These are phyloP conservation scores for Asparagopsis taxiformis DNA, from an alignment of 31 red algal genomes.

Conservation along the genomic window DNA sequence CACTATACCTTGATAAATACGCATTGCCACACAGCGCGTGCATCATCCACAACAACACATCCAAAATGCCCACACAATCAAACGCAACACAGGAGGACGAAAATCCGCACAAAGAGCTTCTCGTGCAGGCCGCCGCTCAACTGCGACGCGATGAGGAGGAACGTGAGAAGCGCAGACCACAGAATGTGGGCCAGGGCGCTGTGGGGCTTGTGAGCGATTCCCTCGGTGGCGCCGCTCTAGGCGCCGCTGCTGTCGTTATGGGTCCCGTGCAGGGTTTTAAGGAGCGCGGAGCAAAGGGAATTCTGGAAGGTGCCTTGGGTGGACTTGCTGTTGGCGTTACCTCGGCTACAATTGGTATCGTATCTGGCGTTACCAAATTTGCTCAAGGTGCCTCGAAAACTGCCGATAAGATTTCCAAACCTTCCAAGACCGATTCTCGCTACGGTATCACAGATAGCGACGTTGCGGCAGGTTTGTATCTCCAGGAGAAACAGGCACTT, in stretches of 20 bases:
- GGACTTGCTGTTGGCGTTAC: conserved; percentile 57
- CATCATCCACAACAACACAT: no score
- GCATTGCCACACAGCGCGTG: no score
- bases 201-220: conserved; percentile 47
- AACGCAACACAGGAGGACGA: conserved; percentile 8
- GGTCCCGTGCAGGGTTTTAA: conserved; percentile 57
- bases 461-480: conserved; percentile 2
- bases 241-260: conserved; percentile 61
- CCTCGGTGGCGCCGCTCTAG: conserved; percentile 53
- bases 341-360: conserved; percentile 33
- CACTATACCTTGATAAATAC: no score
- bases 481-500: conserved; percentile 17
- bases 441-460: conserved; percentile 22
- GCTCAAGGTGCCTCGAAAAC: conserved; percentile 35
- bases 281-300: conserved; percentile 45
- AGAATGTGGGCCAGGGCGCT: conserved; percentile 59
- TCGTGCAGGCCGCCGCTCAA: conserved; percentile 48
- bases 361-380: conserved; percentile 59
- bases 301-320: conserved; percentile 48
- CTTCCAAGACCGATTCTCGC: conserved; percentile 6
- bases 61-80: no score
- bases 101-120: conserved; percentile 60
- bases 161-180: conserved; percentile 32
- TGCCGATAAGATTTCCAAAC: conserved; percentile 11
- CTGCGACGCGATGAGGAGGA: conserved; percentile 40